phyloP scores from a whole-genome alignment of 2,329 filamentous ascomycete genomes.

The Penicillium sp. region DNA sequence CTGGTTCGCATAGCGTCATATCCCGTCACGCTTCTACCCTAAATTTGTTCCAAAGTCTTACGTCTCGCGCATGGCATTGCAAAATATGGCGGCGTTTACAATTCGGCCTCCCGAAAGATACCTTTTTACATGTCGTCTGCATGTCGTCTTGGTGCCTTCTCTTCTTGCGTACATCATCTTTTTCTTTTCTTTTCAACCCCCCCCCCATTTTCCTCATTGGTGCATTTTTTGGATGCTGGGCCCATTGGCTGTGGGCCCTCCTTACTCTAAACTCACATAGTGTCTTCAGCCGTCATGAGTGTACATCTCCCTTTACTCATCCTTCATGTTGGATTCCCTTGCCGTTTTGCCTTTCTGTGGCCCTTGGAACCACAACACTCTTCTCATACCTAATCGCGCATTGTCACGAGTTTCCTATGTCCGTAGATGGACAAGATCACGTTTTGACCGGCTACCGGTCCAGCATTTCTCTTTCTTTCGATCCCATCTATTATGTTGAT shows the following conservation, averaged over 20 bases:
- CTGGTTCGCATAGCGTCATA: conserved; percentile 37
- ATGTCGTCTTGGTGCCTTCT: conserved; percentile 23
- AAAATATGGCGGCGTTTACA: conserved; percentile 35
- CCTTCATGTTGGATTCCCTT: conserved; percentile 10
- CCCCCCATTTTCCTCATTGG: conserved; percentile 1
- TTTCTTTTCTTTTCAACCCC: conserved; percentile 2
- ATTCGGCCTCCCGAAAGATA: conserved; percentile 36
- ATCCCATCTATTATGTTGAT: conserved; percentile 17
- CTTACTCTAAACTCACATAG: conserved; percentile 6
- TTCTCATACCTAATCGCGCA: conserved; percentile 20
- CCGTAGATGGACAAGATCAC: conserved; percentile 25
- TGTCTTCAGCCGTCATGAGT: conserved; percentile 17
- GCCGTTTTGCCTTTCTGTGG: background rate
- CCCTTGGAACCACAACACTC: background rate
- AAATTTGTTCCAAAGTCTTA: conserved; percentile 26
- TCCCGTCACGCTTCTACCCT: conserved; percentile 21
- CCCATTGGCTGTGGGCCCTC: background rate
- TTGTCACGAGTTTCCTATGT: conserved; percentile 35
- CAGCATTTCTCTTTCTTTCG: conserved; percentile 20
- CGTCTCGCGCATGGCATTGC: conserved; percentile 35
- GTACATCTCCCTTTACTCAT: conserved; percentile 19
- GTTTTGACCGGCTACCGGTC: conserved; percentile 12
- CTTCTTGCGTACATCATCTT: conserved; percentile 6
- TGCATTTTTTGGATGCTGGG: background rate
- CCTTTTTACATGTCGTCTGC: conserved; percentile 31